Evolutionary conservation across 768 basidiomycete species (phyloP), one percentile per base, ranked within the genome.

Genomic region (Gymnopilus junonius): DNA sequence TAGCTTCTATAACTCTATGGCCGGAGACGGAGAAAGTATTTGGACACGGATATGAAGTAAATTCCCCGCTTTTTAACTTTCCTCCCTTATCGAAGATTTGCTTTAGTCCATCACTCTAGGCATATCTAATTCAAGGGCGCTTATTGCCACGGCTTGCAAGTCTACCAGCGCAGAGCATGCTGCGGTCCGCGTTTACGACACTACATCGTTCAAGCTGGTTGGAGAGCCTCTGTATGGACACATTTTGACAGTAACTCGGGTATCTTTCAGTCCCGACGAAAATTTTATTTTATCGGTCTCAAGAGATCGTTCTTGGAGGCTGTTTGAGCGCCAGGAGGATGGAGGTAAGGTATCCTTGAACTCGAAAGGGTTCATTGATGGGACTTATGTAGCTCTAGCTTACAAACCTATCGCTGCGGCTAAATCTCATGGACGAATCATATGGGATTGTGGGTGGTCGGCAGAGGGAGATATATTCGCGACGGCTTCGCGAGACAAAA

Each of bases 41-140:
- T 73, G 97, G 97, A 4, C 97, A 99, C 75, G 95, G 97, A 42
- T 99, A 98, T 69, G 97, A 99, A 85, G 94, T 91, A n/a, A 20
- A 40, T 53, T 29, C 10, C 40, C 62, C 34, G 14, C 27, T 21
- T 15, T 50, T n/a, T 23, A 17, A 39, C 21, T 43, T 31, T 17
- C 2, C 21, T 59, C 23, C 40, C 17, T 46, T 42, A 39, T 12
- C 34, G 46, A 21, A 21, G 10, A 11, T n/a, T 54, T 29, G 61
- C 53, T 23, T n/a, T 21, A 97, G 94, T 91, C 93, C 8, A 91
- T 96, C 50, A 85, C 91, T 0, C 77, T 98, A 11, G 87, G 89
- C 0, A 83, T 90, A 0, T 97, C 97, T 1, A 85, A 85, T 55
- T 83, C 86, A 6, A 85, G 83, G 31, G 77, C 81, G 42, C 75